Evolutionary conservation across 139 green algal species (phyloP).

Genomic region (Tetradesmus lagerheimii): DNA sequence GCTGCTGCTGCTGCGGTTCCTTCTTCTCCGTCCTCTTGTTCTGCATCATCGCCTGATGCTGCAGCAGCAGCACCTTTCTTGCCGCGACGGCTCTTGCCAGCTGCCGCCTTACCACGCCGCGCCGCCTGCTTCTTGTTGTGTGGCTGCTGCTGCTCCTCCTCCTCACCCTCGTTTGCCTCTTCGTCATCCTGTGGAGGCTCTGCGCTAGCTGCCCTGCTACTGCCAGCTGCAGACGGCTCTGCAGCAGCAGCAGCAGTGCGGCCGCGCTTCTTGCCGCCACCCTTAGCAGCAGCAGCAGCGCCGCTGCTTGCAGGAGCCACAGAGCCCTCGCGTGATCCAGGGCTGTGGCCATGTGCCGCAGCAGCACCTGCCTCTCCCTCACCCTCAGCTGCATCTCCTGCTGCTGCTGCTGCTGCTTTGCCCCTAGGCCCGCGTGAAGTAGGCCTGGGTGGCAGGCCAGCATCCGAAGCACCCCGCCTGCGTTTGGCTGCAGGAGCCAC

Average conservation of each 20-base stretch:
- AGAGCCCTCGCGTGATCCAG: neutral
- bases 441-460: slow-evolving; percentile 22
- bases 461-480: neutral
- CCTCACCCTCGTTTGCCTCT: neutral
- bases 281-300: neutral
- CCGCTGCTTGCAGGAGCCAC: neutral
- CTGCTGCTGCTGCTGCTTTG: neutral
- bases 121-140: neutral
- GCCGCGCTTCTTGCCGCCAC: neutral
- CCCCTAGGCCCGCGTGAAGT: neutral
- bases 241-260: neutral
- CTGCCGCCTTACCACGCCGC: neutral
- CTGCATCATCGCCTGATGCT: neutral
- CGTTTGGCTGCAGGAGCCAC: neutral
- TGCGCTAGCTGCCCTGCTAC: slow-evolving; percentile 11
- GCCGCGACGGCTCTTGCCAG: neutral
- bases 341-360: neutral
- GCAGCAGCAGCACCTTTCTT: neutral
- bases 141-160: neutral
- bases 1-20: slow-evolving; percentile 13
- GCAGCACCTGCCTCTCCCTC: neutral
- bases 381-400: neutral
- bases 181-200: neutral
- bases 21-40: neutral
- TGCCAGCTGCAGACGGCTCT: neutral